Evolutionary conservation across 345 rosid genomes (phyloP).

Genomic region (Salix purpurea): DNA sequence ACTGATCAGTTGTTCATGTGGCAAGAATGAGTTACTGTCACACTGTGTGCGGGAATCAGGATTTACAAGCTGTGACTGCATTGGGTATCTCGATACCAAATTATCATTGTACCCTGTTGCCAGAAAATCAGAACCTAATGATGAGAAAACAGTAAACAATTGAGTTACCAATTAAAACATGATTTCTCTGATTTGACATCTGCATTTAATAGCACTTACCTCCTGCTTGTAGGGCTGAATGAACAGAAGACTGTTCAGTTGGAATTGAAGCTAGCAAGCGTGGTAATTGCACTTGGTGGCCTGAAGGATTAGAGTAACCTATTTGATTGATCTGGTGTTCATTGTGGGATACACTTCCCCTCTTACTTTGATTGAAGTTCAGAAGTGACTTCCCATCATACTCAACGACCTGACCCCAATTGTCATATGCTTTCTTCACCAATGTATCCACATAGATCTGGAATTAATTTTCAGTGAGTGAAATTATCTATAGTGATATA

Average conservation of each 20-base stretch:
- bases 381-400: constrained; percentile 85
- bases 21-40: constrained; percentile 34
- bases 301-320: constrained; percentile 45
- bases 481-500: not conserved
- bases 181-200: not conserved
- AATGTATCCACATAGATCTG: constrained; percentile 80
- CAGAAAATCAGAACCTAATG: not conserved
- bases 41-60: constrained; percentile 50
- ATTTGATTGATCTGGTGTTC: constrained; percentile 42
- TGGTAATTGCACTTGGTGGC: constrained; percentile 50
- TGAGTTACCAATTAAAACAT: not conserved
- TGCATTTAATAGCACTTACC: constrained; percentile 34
- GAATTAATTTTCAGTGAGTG: constrained; percentile 14
- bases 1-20: constrained; percentile 43
- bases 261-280: constrained; percentile 46
- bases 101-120: constrained; percentile 53
- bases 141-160: not conserved
- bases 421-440: constrained; percentile 94
- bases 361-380: constrained; percentile 60
- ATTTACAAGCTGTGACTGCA: constrained; percentile 48
- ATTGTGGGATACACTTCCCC: constrained; percentile 40
- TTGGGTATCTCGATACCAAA: constrained; percentile 42
- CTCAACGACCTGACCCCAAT: constrained; percentile 79
- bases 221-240: constrained; percentile 50
- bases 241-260: constrained; percentile 45